Base-by-base conservation (phyloP, 75 land plant genomes). In the Picea glauca region DNA sequence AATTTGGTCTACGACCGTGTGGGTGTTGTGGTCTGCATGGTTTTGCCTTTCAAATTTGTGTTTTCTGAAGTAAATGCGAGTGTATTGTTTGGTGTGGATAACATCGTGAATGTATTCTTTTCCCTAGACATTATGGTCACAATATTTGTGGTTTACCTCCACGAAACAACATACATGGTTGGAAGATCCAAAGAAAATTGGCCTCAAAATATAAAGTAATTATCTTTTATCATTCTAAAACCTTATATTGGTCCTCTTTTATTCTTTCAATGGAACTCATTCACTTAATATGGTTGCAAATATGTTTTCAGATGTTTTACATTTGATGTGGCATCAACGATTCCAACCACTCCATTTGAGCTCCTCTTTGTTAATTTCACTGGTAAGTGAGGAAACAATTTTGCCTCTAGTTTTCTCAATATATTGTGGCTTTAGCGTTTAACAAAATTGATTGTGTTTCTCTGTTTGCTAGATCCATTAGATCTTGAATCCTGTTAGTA, bases 1-100 rank as follows among this genome's bases (percentile, higher is more conserved):
- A 26, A 26, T 26, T 26, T 26, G 26, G 26, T 26, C 26, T 26
- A 26, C 26, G 26, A 26, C 26, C 26, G 67, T 91, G 30, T 74
- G 89, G 70, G 93, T 93, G 68, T n/a, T 84, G 38, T 93, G 91
- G 78, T 89, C 90, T 1, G 93, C 95, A 13, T 93, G 95, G 82
- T 83, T 21, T 85, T 91, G 0, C 90, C 92, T 0, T 93, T 90
- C 76, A 91, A 91, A 86, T 81, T 93, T 17, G 95, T 89, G 0
- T 93, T 93, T 61, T 57, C 72, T 12, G 76, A 80, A 56, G 84
- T 77, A 54, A 76, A 80, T 12, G 40, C 72, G 2, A 86, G 91
- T 9, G 31, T 75, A 0, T 85, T 93, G 23, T 56, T 84, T 70
- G 73, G 75, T 3, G 58, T 81, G 12, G 95, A 93, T 78, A 67